Evolutionary conservation across 1,284 basidiomycete species (phyloP), one percentile per base, ranked within the genome.

Genomic region (Phenoliferia sp.): DNA sequence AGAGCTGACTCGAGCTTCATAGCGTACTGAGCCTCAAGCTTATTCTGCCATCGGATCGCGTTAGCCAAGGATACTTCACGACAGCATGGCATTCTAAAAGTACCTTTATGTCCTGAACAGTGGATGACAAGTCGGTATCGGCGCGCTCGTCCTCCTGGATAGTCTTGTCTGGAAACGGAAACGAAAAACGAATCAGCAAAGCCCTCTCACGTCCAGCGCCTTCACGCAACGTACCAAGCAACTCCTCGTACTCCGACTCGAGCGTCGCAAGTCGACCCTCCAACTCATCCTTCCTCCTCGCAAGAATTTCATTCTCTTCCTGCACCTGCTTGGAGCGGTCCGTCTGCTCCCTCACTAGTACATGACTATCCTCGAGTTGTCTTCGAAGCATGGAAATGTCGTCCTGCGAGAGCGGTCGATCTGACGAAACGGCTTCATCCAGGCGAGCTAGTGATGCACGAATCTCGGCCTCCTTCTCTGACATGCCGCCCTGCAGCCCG

Each of bases 221-320:
- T 3, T 17, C 50, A 26, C 2, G 22, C 50, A 28, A 77, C 85
- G 65, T 69, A 91, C 91, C 93, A 34, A 99, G 84, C 44, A 99
- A 83, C 80, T 98, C 94, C 79, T 99, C 96, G 76, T 97, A 98
- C 77, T 97, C 94, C 6, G 89, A 84, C 81, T 98, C 94, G 62
- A 98, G 83, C 39, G 87, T 85, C 44, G 86, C 81, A 61, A 97
- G 84, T 68, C 94, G 85, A 65, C 85, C 84, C 80, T 98, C 94
- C 54, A 98, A 81, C 77, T 99, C 96, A 70, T 92, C 90, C 65
- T 89, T 85, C 72, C 94, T 84, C 75, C 92, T 86, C 35, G 84
- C 82, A 68, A 93, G 84, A 82, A 94, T 86, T 76, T 95, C 93
- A 71, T 88, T 89, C 83, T 98, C 94, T 79, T 98, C 94, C 77